Evolutionary conservation across 2,329 filamentous ascomycete genomes (phyloP).

Genomic region (Zymoseptoria crescenta): DNA sequence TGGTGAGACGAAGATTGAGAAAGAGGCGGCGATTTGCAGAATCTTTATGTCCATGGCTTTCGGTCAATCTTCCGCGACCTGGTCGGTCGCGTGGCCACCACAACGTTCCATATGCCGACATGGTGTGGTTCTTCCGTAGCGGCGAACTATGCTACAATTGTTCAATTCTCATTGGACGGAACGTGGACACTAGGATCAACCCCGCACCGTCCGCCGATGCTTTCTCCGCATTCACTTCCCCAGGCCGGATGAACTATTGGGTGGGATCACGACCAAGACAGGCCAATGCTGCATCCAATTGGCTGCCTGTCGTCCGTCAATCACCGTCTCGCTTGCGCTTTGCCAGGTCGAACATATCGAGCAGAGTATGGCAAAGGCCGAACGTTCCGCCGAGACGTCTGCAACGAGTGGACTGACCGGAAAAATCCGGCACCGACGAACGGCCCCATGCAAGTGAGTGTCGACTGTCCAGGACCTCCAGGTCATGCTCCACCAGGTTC

Average conservation of each 20-base stretch:
- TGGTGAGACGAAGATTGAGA: neutral
- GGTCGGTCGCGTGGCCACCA: neutral
- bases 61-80: neutral
- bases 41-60: neutral
- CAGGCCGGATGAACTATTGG: no score
- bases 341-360: neutral
- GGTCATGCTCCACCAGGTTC: neutral
- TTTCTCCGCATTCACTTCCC: neutral
- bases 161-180: neutral
- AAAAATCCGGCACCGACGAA: neutral
- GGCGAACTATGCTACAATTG: neutral
- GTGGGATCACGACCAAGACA: neutral
- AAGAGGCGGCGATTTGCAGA: neutral
- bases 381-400: neutral
- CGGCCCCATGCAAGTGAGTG: neutral
- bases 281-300: neutral
- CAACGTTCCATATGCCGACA: neutral
- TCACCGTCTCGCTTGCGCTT: neutral
- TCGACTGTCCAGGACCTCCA: neutral
- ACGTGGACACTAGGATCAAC: neutral
- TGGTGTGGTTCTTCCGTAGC: neutral
- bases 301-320: neutral
- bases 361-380: neutral
- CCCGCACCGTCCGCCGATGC: neutral
- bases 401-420: neutral